phyloP scores from a whole-genome alignment of 495 filamentous ascomycete genomes.

The Bombardia bombarda region DNA sequence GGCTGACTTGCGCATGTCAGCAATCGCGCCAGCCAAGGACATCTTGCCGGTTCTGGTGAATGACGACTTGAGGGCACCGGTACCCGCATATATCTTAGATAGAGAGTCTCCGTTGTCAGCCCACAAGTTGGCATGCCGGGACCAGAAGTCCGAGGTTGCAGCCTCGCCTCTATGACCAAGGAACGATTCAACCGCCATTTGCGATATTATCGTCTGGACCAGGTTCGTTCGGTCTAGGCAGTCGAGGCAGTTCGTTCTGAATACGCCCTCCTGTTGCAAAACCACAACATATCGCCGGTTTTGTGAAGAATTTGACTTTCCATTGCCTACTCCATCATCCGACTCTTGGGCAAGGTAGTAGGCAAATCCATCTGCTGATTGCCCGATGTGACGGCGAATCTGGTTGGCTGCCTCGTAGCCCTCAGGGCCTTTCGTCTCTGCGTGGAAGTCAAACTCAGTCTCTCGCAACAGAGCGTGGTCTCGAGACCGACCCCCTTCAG shows the following conservation, averaged over 20 bases:
- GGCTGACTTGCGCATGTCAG: constrained; percentile 89
- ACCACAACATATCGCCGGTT: constrained; percentile 54
- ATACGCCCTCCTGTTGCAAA: constrained; percentile 87
- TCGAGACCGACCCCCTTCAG: constrained; percentile 33
- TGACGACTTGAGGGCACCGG: constrained; percentile 88
- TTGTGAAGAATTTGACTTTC: constrained; percentile 13
- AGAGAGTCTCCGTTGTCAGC: constrained; percentile 97
- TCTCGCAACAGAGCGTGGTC: constrained; percentile 63
- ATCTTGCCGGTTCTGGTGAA: constrained; percentile 96
- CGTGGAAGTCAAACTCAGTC: constrained; percentile 92
- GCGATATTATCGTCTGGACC: constrained; percentile 89
- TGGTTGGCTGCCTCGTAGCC: constrained; percentile 82
- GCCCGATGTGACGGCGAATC: constrained; percentile 64
- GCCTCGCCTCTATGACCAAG: constrained; percentile 57
- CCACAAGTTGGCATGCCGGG: constrained; percentile 86
- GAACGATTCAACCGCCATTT: constrained; percentile 81
- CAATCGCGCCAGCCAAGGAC: constrained; percentile 88
- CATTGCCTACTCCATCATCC: constrained; percentile 32
- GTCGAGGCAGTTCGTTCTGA: constrained; percentile 92
- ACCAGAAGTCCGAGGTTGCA: constrained; percentile 73
- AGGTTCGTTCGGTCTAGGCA: constrained; percentile 95
- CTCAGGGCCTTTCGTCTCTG: constrained; percentile 76
- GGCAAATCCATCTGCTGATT: constrained; percentile 76
- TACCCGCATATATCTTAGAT: constrained; percentile 93
- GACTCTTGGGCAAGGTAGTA: constrained; percentile 78